A percentile compares a stretch with the other conserved stretches of the same genome.
These are phyloP conservation scores for Epichloe gansuensis DNA, from an alignment of 2,329 filamentous ascomycete species.

Conservation along the genomic window DNA sequence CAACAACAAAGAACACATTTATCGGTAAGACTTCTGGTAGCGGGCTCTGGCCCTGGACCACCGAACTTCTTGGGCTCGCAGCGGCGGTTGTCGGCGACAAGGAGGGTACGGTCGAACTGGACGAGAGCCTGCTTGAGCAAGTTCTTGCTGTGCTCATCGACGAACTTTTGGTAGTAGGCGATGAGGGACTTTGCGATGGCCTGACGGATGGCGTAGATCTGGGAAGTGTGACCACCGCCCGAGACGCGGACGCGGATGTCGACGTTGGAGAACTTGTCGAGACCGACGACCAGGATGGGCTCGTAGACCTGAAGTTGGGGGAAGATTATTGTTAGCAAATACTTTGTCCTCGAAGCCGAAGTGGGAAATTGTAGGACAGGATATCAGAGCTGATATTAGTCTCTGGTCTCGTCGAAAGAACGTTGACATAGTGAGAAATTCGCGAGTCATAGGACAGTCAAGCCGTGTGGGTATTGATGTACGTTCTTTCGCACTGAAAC, in stretches of 20 bases:
- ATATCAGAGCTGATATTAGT: background rate
- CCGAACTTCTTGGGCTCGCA: constrained; percentile 99
- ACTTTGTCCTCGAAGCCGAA: background rate
- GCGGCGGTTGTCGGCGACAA: constrained; percentile 97
- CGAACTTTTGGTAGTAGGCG: constrained; percentile 98
- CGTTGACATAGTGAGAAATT: too few relatives aligned
- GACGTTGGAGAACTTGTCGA: constrained; percentile 93
- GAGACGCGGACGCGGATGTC: constrained; percentile 95
- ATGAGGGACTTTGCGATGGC: constrained; percentile 75
- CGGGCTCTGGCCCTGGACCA: constrained; percentile 87
- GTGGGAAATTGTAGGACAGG: too few relatives aligned
- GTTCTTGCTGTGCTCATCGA: constrained; percentile 99
- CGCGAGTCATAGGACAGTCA: background rate
- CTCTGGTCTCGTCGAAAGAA: background rate
- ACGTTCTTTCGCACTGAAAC: background rate
- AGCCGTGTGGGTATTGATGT: background rate
- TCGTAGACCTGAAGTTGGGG: constrained; percentile 67
- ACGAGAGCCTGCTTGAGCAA: constrained; percentile 94
- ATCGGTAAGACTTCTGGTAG: constrained; percentile 99
- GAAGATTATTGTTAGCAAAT: background rate
- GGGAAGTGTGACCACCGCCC: constrained; percentile 95
- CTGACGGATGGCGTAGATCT: constrained; percentile 97
- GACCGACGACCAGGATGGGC: constrained; percentile 89
- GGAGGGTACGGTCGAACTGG: constrained; percentile 90
- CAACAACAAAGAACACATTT: constrained; percentile 32